These are phyloP conservation scores for Cercospora sojina DNA, from an alignment of 2,329 filamentous ascomycete species.

Conservation along the genomic window DNA sequence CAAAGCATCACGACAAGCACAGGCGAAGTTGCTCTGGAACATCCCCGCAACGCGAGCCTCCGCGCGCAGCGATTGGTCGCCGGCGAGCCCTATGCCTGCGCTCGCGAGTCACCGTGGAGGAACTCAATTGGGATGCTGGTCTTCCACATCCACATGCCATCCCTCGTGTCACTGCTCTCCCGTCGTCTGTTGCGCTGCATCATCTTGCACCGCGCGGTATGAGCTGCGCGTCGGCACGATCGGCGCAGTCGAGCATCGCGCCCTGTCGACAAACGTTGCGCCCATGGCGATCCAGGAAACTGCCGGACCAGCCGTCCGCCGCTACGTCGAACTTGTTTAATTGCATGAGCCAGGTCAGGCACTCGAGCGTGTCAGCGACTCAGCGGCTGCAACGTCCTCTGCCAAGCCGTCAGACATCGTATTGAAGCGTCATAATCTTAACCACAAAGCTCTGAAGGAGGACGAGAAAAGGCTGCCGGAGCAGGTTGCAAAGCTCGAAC, in stretches of 20 bases:
- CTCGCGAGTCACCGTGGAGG: not conserved
- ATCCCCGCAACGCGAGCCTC: not conserved
- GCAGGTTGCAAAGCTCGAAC: not conserved
- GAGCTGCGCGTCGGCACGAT: not conserved
- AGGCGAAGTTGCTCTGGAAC: not conserved
- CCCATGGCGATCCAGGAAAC: not conserved
- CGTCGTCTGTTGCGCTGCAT: not conserved
- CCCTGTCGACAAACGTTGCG: not conserved
- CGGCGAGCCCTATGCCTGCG: not conserved
- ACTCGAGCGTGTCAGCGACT: not conserved
- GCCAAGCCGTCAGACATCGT: not conserved
- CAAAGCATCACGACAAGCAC: not conserved
- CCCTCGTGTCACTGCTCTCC: not conserved
- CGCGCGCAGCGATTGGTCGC: not conserved
- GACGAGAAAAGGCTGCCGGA: not conserved
- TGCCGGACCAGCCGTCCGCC: not conserved
- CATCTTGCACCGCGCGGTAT: not conserved
- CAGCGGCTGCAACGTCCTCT: not conserved
- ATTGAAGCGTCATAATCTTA: not conserved
- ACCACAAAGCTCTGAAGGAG: not conserved
- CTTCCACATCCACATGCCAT: not conserved
- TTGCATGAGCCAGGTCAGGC: slow-evolving; percentile 5
- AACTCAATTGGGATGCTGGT: not conserved
- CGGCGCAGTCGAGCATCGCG: not conserved
- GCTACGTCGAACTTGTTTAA: slow-evolving; percentile 10